phyloP scores from a whole-genome alignment of 2,329 filamentous ascomycete species.

The Raffaelea deltoideospora region DNA sequence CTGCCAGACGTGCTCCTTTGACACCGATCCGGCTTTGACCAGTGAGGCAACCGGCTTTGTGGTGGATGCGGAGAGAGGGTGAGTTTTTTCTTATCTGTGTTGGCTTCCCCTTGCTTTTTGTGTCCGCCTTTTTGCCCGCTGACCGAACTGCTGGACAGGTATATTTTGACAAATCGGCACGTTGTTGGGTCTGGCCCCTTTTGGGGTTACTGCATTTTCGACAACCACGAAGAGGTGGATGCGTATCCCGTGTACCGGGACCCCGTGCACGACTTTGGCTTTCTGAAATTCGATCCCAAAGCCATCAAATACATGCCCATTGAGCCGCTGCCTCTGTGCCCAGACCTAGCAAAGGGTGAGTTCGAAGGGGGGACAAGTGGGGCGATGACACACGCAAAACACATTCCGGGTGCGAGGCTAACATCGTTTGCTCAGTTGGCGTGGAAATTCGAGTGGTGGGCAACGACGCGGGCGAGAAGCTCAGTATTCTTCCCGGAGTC shows the following conservation, averaged over 20 bases:
- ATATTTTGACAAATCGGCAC: conserved; percentile 79
- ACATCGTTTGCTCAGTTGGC: conserved; percentile 48
- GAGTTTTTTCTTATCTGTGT: conserved; percentile 18
- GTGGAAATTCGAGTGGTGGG: conserved; percentile 93
- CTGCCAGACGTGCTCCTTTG: conserved; percentile 94
- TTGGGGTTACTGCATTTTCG: conserved; percentile 96
- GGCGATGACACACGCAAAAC: neutral
- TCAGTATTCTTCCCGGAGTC: conserved; percentile 93
- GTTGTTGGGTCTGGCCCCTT: conserved; percentile 93
- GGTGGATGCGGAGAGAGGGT: conserved; percentile 82
- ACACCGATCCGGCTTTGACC: conserved; percentile 85
- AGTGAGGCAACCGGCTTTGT: conserved; percentile 97
- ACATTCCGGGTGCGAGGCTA: neutral
- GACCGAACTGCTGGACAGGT: conserved; percentile 23
- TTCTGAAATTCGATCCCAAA: conserved; percentile 88
- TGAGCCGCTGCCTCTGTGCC: conserved; percentile 61
- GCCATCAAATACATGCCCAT: conserved; percentile 96
- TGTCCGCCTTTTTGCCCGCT: neutral
- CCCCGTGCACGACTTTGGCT: conserved; percentile 95
- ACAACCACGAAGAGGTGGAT: conserved; percentile 95
- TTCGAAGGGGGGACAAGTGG: neutral
- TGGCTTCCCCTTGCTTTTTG: too few relatives aligned
- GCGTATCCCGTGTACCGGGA: conserved; percentile 95
- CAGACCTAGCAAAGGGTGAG: conserved; percentile 63
- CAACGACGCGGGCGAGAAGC: conserved; percentile 96